Evolutionary conservation across 2,329 filamentous ascomycete genomes (phyloP), one percentile per base, ranked within the genome.

Genomic region (Trichoderma sp.): DNA sequence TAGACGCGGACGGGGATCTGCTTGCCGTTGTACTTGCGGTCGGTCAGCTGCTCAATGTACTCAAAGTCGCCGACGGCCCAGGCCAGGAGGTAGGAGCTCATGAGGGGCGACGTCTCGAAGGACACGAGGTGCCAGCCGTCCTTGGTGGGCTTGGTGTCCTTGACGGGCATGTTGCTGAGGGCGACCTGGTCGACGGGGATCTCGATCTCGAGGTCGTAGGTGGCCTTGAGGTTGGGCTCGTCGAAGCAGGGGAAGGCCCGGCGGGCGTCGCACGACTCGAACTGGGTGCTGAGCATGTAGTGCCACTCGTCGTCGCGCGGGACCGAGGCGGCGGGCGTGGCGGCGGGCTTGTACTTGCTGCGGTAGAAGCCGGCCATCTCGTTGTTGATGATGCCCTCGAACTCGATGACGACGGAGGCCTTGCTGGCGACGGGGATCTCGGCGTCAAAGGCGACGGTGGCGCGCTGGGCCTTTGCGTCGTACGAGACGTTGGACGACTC

Each of bases 61-160:
- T 98, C 94, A 69, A 99, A 98, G 77, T 99, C 94, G 66, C 95
- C 95, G 68, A 97, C 86, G 24, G 94, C 93, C 95, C 95, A 97
- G 24, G 93, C 93, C 28, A 96, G 82, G 34, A 97, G 86, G 78
- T 96, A 90, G 26, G 91, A 96, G 80, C 91, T 95, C 93, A 97
- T 97, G 72, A 93, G 79, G 1, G 93, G 93, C 14, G 91, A 93
- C 62, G 85, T 88, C 73, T 95, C 91, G 71, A 97, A 97, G 3
- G 87, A 85, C 43, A 97, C 90, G 44, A 83, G 76, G 71, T 91
- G 90, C 78, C 86, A 90, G 68, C 90, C 90, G 67, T 87, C 83
- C 66, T 79, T 81, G 68, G 79, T 78, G 62, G 82, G 79, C 71
- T 83, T 85, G 66, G 83, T 86, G 59, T 84, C 83, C 81, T 93